Conservation (phyloP, 1,284 basidiomycete genomes). For the Tylopilus sp. region DNA sequence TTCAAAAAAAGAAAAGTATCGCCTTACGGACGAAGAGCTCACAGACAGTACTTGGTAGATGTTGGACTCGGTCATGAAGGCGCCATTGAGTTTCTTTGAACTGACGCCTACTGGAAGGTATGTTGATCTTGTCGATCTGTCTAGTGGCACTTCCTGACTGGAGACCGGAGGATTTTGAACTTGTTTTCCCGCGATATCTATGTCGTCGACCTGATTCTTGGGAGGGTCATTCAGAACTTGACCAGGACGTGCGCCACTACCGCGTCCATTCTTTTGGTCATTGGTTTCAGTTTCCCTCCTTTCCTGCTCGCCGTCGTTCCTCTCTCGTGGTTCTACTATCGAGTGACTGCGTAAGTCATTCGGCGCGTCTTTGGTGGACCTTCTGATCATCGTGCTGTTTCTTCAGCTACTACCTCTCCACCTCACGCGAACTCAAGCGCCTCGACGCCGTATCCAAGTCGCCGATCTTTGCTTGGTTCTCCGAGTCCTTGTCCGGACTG, state of each 20-base stretch:
- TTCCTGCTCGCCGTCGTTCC: slow-evolving; percentile 79
- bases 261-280: slow-evolving; percentile 76
- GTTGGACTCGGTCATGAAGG: slow-evolving; percentile 73
- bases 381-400: neutral
- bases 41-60: slow-evolving; percentile 44
- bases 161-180: slow-evolving; percentile 62
- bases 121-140: slow-evolving; percentile 10
- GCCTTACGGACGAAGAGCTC: neutral
- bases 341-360: slow-evolving; percentile 64
- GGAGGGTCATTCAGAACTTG: slow-evolving; percentile 67
- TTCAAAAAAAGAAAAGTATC: slow-evolving; percentile 3
- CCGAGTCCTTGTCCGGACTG: slow-evolving; percentile 82
- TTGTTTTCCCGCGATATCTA: slow-evolving; percentile 92
- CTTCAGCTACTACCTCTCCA: slow-evolving; percentile 81
- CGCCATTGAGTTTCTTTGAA: slow-evolving; percentile 87
- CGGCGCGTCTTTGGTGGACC: slow-evolving; percentile 4
- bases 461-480: slow-evolving; percentile 89
- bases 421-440: slow-evolving; percentile 89
- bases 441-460: slow-evolving; percentile 88
- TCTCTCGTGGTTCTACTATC: slow-evolving; percentile 69
- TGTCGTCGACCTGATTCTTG: slow-evolving; percentile 83
- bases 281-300: slow-evolving; percentile 76
- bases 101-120: slow-evolving; percentile 76
- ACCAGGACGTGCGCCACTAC: slow-evolving; percentile 60
- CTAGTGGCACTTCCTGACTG: neutral